Conservation (phyloP, 306 rosid species). For the Pyrus pyrifolia region DNA sequence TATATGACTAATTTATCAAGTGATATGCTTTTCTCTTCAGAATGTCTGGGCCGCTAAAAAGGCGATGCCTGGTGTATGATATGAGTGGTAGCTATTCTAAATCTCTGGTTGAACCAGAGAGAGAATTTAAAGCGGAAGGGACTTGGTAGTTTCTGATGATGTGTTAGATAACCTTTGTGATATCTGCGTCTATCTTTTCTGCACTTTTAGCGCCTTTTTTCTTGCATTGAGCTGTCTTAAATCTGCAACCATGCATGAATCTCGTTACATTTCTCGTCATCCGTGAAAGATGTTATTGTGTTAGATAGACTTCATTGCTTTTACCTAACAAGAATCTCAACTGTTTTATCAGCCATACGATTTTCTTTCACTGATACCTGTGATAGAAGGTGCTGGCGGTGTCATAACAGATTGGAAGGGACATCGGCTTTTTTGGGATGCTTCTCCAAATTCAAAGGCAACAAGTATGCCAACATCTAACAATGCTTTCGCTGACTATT, state of each 20-base stretch:
- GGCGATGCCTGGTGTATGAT: neutral
- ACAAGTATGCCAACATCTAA: constrained; percentile 34
- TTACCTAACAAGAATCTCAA: neutral
- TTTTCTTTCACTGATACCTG: constrained; percentile 78
- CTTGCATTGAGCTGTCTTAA: neutral
- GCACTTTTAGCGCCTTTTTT: neutral
- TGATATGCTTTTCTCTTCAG: neutral
- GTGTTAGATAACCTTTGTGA: neutral
- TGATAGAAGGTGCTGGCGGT: constrained; percentile 94
- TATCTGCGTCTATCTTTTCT: neutral
- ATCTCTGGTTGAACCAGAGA: neutral
- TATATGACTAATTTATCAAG: neutral
- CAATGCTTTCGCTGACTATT: neutral
- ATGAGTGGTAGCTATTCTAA: neutral
- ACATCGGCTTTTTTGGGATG: constrained; percentile 69
- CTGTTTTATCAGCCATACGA: constrained; percentile 73
- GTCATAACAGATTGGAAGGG: constrained; percentile 96
- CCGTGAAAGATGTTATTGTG: neutral
- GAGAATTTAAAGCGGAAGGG: neutral
- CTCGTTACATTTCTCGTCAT: neutral
- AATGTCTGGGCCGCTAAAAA: neutral
- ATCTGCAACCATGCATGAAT: neutral
- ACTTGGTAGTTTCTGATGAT: neutral
- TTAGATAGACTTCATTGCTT: neutral
- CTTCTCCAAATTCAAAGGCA: constrained; percentile 58